Evolutionary conservation across 2,329 filamentous ascomycete genomes (phyloP), one percentile per base, ranked within the genome.

Genomic region (Epicoccum sorghinum): DNA sequence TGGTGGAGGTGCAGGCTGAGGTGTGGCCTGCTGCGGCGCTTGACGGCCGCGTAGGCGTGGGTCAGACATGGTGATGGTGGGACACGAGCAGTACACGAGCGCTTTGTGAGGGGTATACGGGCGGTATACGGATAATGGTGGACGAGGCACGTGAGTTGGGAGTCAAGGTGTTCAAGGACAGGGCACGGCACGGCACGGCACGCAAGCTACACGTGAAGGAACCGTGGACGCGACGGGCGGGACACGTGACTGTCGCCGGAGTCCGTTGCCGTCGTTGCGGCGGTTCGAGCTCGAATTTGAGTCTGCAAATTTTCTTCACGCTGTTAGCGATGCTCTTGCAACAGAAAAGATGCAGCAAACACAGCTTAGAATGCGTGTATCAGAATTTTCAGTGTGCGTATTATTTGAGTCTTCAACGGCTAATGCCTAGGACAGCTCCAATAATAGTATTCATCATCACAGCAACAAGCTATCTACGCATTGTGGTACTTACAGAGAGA

Each of bases 371-470:
- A 54, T 54, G 57, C 55, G 64, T 59, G 58, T 58, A 65, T 71
- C 70, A 74, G 66, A 70, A 72, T 74, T 71, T 77, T 83, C 67
- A 72, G 70, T 73, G 72, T 69, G 64, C 70, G 71, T 66, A 72
- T 69, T 64, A 62, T 62, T 78, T 82, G 52, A 64, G 79, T 89
- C 87, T 69, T 74, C 68, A 73, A 64, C 67, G 74, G 71, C 73
- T 74, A 79, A 42, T 55, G 63, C 62, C 65, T 83, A 83, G 86
- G 88, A 90, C 87, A 90, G 88, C 88, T 90, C 88, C 88, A 90
- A 90, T 90, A 89, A 70, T 70, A 71, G 67, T 66, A 68, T 72
- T 86, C 84, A 87, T 87, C 85, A 84, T 78, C 55, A 68, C 61
- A 62, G 48, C 57, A 40, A 43, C 44, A 39, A 41, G 55, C 41